A percentile compares a stretch with the other conserved stretches of the same genome.
phyloP scores from a whole-genome alignment of 495 filamentous ascomycete species.

The Wilcoxina mikolae region DNA sequence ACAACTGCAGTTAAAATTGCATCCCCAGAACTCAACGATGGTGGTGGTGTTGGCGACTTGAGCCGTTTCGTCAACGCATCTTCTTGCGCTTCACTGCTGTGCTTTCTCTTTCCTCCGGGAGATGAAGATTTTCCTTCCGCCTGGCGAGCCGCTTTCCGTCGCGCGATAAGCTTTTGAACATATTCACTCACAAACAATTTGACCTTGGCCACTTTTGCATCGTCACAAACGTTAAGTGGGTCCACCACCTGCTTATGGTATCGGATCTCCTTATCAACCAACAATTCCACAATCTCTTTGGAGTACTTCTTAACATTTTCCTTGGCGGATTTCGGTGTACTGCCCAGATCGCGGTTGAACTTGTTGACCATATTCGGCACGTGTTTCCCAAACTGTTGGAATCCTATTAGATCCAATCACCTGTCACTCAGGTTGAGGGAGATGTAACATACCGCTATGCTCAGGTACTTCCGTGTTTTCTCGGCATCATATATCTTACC shows the following conservation, averaged over 20 bases:
- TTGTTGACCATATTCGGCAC: conserved; percentile 25
- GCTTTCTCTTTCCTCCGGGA: neutral
- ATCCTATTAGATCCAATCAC: conserved; percentile 8
- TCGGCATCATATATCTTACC: conserved; percentile 25
- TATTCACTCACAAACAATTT: conserved; percentile 23
- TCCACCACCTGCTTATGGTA: conserved; percentile 21
- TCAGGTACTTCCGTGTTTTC: conserved; percentile 24
- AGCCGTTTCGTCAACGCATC: neutral
- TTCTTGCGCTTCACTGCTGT: neutral
- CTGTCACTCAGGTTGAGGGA: neutral
- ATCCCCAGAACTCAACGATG: neutral
- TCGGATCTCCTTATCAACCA: conserved; percentile 26
- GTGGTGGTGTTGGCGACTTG: neutral
- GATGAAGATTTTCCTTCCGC: neutral
- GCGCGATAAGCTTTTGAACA: conserved; percentile 19
- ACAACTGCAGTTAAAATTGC: neutral
- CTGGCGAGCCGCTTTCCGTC: neutral
- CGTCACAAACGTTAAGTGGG: conserved; percentile 24
- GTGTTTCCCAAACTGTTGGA: conserved; percentile 21
- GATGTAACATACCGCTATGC: conserved; percentile 19
- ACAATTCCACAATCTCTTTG: conserved; percentile 23
- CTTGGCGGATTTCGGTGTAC: conserved; percentile 5
- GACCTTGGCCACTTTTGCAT: conserved; percentile 21
- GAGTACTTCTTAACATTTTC: conserved; percentile 24
- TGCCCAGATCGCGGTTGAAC: conserved; percentile 19